Evolutionary conservation across 73 alveolate genomes (phyloP).

Genomic region (Paramecium biaurelia): DNA sequence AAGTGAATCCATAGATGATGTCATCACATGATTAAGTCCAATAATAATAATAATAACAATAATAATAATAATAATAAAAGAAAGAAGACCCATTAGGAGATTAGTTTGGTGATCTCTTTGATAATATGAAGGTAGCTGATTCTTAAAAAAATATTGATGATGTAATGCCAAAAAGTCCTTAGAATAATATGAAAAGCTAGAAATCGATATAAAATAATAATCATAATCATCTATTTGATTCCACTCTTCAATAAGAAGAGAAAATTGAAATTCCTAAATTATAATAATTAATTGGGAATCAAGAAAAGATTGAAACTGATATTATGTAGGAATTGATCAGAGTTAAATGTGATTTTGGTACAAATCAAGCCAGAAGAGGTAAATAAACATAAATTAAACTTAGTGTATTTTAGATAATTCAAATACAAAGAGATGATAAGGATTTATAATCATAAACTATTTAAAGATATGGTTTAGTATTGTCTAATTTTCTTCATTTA

Average conservation of each 20-base stretch:
- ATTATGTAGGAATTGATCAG: constrained; percentile 13
- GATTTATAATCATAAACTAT: neutral
- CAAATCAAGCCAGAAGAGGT: neutral
- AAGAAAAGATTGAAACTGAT: constrained; percentile 29
- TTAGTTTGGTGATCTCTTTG: constrained; percentile 1
- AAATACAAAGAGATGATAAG: neutral
- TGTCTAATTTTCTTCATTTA: neutral
- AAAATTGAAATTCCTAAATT: constrained; percentile 27
- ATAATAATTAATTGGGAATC: neutral
- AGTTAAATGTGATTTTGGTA: neutral
- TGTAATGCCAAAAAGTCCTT: neutral
- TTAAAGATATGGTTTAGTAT: neutral
- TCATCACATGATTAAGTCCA: neutral
- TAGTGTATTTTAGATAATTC: neutral
- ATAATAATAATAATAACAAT: neutral
- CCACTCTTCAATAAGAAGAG: neutral
- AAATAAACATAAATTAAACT: neutral
- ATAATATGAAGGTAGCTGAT: constrained; percentile 40
- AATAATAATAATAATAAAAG: neutral
- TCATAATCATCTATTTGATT: constrained; percentile 11
- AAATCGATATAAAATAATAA: neutral
- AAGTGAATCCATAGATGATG: constrained; percentile 5
- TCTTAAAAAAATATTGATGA: constrained; percentile 15
- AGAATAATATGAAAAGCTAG: neutral
- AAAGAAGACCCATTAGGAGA: neutral